phyloP scores from a whole-genome alignment of 257 asterid genomes.

The Solanum tarapatanum region DNA sequence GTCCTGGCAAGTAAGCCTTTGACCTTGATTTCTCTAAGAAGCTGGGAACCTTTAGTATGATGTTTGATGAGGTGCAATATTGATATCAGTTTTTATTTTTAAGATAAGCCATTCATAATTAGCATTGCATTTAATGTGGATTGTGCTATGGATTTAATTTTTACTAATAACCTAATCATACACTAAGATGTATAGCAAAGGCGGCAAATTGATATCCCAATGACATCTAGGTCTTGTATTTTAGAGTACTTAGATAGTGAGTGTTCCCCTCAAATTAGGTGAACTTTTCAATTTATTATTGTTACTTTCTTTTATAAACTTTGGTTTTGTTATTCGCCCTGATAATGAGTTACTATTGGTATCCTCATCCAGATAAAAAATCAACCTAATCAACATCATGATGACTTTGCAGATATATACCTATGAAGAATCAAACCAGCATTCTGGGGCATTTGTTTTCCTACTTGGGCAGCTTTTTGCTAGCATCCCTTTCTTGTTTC shows the following conservation, averaged over 20 bases:
- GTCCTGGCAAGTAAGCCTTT: neutral
- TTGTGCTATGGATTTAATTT: neutral
- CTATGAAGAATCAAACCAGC: slow-evolving; percentile 73
- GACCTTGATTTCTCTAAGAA: neutral
- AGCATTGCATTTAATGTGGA: neutral
- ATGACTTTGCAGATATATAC: slow-evolving; percentile 46
- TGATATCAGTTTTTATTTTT: neutral
- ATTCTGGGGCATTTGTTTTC: slow-evolving; percentile 77
- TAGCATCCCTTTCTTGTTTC: slow-evolving; percentile 83
- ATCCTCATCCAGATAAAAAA: neutral
- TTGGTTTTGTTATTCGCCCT: neutral
- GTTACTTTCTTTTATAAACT: neutral
- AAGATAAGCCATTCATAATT: neutral
- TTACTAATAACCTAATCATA: neutral
- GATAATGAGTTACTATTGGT: neutral
- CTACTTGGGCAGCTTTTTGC: slow-evolving; percentile 77
- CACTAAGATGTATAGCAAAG: neutral
- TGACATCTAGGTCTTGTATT: neutral
- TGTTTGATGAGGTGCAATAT: neutral
- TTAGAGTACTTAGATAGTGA: neutral
- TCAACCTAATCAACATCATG: neutral
- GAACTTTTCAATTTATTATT: neutral
- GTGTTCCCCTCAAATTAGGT: neutral
- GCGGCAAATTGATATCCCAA: neutral
- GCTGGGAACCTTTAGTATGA: neutral